These are phyloP conservation scores for Candida awuae DNA, from an alignment of 805 yeast genomes.

Conservation along the genomic window DNA sequence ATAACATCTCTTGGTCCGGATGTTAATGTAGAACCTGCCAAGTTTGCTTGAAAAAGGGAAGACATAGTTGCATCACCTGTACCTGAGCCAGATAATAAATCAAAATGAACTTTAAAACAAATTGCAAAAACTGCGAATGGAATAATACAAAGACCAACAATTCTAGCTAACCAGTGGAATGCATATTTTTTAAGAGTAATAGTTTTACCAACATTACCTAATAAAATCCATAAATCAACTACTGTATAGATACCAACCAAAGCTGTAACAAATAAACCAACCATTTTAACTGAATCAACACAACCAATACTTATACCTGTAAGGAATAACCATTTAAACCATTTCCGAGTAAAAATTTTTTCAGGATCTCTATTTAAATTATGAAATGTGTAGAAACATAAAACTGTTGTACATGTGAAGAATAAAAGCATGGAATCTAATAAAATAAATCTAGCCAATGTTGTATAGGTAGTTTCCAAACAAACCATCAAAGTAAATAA, in stretches of 20 bases:
- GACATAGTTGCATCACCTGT: slow-evolving; percentile 67
- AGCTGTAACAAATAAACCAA: slow-evolving; percentile 84
- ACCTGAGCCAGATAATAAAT: slow-evolving; percentile 69
- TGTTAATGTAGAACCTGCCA: slow-evolving; percentile 55
- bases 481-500: slow-evolving; percentile 71
- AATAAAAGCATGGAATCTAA: slow-evolving; percentile 87
- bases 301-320: slow-evolving; percentile 87
- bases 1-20: slow-evolving; percentile 58
- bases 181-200: slow-evolving; percentile 29
- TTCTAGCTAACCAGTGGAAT: slow-evolving; percentile 67
- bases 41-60: slow-evolving; percentile 72
- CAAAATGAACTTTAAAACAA: slow-evolving; percentile 77
- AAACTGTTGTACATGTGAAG: slow-evolving; percentile 79
- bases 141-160: slow-evolving; percentile 54
- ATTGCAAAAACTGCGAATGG: slow-evolving; percentile 65
- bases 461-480: slow-evolving; percentile 74
- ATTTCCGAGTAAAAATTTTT: slow-evolving; percentile 53
- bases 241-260: slow-evolving; percentile 87
- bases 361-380: slow-evolving; percentile 41
- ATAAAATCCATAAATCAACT: slow-evolving; percentile 83
- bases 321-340: slow-evolving; percentile 90
- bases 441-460: slow-evolving; percentile 81
- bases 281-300: slow-evolving; percentile 92
- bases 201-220: slow-evolving; percentile 51
- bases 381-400: slow-evolving; percentile 65